Conservation (phyloP, 768 basidiomycete species). For the Porphyrellus cyaneotinctus region DNA sequence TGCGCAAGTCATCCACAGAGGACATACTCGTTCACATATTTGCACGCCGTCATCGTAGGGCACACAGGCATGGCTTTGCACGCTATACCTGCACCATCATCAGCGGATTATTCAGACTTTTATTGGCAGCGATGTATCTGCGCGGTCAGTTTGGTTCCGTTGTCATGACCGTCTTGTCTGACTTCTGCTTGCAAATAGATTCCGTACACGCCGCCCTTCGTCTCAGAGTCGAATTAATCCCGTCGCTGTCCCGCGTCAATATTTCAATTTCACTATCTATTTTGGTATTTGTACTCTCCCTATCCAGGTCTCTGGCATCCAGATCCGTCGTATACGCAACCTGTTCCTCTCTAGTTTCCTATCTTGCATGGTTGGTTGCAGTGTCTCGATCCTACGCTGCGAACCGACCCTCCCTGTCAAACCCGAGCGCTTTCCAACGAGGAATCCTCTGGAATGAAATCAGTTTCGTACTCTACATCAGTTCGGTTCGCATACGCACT, state of each 20-base stretch:
- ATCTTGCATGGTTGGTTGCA: conserved; percentile 56
- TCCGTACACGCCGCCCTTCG: conserved; percentile 51
- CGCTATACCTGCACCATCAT: conserved; percentile 42
- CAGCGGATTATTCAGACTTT: conserved; percentile 44
- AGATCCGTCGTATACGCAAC: conserved; percentile 53
- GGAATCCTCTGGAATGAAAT: conserved; percentile 61
- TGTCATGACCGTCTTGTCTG: conserved; percentile 1
- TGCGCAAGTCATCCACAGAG: conserved; percentile 60
- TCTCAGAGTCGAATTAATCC: conserved; percentile 35
- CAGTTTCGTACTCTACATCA: conserved; percentile 41
- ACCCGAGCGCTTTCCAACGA: conserved; percentile 36
- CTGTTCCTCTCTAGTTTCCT: conserved; percentile 55
- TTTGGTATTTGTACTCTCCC: conserved; percentile 47
- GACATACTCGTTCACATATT: conserved; percentile 63
- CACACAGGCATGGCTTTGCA: conserved; percentile 41
- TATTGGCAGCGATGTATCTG: conserved; percentile 60
- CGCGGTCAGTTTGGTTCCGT: conserved; percentile 45
- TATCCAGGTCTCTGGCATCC: conserved; percentile 51
- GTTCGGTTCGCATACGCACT: background rate
- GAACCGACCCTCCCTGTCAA: conserved; percentile 37
- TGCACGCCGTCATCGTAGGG: conserved; percentile 51
- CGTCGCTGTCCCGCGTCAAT: conserved; percentile 35
- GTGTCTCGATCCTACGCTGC: conserved; percentile 49
- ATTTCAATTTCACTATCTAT: conserved; percentile 41
- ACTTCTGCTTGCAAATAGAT: conserved; percentile 35